Conservation (phyloP, 1,139 yeast species). For the Arxiozyma slooffiae region DNA sequence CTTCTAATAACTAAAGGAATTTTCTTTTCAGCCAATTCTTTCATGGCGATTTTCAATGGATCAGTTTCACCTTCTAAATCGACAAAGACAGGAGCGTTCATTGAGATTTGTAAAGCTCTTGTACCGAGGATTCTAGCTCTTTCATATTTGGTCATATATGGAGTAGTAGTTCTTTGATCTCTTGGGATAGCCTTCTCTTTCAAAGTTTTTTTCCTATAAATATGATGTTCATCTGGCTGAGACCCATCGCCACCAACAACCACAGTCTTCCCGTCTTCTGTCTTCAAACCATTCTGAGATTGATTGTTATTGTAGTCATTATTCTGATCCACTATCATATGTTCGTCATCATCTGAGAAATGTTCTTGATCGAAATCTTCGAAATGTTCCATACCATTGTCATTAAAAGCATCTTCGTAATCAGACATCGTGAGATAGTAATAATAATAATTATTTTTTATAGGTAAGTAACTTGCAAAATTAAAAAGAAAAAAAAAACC, state of each 20-base stretch:
- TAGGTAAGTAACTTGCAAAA: too few species aligned
- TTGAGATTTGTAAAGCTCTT: conserved; percentile 88
- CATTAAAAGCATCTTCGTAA: conserved; percentile 53
- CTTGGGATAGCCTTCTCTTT: conserved; percentile 82
- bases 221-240: conserved; percentile 42
- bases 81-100: conserved; percentile 96
- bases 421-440: conserved; percentile 31
- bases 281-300: conserved; percentile 4
- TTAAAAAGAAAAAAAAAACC: too few species aligned
- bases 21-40: conserved; percentile 87
- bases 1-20: conserved; percentile 93
- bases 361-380: conserved; percentile 78
- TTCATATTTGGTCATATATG: conserved; percentile 97
- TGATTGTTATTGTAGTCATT: conserved; percentile 32
- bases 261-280: conserved; percentile 9
- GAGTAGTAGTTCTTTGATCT: conserved; percentile 86
- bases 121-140: conserved; percentile 95
- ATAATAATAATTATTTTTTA: neutral
- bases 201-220: conserved; percentile 53
- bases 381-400: conserved; percentile 58
- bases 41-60: conserved; percentile 97
- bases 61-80: conserved; percentile 98
- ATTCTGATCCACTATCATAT: conserved; percentile 22
- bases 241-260: conserved; percentile 39
- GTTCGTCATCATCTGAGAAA: conserved; percentile 56